phyloP scores from a whole-genome alignment of 2,329 filamentous ascomycete species.

The Trichoderma endophyticum region DNA sequence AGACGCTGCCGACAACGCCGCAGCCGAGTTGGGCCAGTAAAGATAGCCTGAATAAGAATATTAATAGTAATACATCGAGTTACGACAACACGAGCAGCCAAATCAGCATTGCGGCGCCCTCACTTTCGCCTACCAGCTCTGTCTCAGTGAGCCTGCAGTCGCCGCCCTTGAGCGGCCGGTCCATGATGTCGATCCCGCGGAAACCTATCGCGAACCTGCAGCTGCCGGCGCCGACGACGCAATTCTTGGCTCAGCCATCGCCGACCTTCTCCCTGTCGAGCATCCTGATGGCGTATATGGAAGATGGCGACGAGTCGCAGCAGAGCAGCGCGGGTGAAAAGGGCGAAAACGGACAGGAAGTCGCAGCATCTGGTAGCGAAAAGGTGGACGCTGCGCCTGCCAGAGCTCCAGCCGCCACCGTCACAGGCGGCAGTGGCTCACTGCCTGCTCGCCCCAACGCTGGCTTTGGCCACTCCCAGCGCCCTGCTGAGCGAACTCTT shows the following conservation, averaged over 20 bases:
- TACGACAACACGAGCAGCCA: background rate
- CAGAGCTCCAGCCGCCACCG: background rate
- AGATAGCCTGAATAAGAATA: conserved; percentile 25
- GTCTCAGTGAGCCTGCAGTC: conserved; percentile 5
- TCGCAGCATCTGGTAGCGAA: background rate
- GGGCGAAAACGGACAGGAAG: background rate
- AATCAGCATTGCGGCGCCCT: conserved; percentile 22
- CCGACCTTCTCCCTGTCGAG: conserved; percentile 52
- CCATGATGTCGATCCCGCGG: conserved; percentile 37
- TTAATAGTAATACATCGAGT: conserved; percentile 15
- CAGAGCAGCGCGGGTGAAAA: conserved; percentile 19
- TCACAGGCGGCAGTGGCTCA: conserved; percentile 16
- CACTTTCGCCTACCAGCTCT: conserved; percentile 20
- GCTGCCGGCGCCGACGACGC: conserved; percentile 22
- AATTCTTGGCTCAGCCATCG: conserved; percentile 32
- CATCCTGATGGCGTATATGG: conserved; percentile 54
- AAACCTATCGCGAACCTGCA: conserved; percentile 31
- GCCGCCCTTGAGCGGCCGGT: conserved; percentile 11
- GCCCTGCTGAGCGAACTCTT: conserved; percentile 1
- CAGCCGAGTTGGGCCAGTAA: background rate
- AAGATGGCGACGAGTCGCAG: conserved; percentile 40
- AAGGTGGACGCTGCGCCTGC: background rate
- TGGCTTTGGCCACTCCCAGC: conserved; percentile 2
- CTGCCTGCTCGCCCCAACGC: conserved; percentile 5
- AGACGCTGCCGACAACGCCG: conserved; percentile 11